Evolutionary conservation across 2,329 filamentous ascomycete genomes (phyloP).

Genomic region (Zasmidium citrigriseum): DNA sequence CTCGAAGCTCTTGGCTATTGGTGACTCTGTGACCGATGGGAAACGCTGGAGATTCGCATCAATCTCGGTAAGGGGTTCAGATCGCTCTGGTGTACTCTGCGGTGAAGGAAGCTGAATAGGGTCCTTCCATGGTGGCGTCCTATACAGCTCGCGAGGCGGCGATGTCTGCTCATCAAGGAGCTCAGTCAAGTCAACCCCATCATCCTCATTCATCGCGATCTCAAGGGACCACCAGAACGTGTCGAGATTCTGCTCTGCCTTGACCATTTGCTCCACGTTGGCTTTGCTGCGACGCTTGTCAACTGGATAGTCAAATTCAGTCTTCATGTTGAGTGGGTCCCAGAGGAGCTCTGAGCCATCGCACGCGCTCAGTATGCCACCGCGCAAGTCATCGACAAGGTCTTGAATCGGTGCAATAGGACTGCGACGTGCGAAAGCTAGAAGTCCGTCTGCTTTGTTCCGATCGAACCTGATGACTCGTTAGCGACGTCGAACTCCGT

Average conservation of each 20-base stretch:
- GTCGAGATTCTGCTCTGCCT: conserved; percentile 53
- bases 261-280: conserved; percentile 47
- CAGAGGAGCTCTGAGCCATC: not conserved
- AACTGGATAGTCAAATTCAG: conserved; percentile 51
- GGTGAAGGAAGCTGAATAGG: conserved; percentile 20
- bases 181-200: conserved; percentile 20
- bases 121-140: conserved; percentile 54
- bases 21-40: conserved; percentile 9
- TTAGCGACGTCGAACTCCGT: no score
- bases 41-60: conserved; percentile 17
- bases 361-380: conserved; percentile 5
- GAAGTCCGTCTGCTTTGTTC: conserved; percentile 13
- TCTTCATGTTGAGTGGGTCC: conserved; percentile 23
- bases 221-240: conserved; percentile 43
- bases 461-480: conserved; percentile 12
- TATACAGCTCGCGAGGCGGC: conserved; percentile 40
- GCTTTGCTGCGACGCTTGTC: conserved; percentile 50
- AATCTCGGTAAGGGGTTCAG: conserved; percentile 15
- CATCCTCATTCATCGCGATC: conserved; percentile 11
- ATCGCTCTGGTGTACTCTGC: not conserved
- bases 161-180: conserved; percentile 31
- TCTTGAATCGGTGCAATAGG: no score
- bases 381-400: conserved; percentile 5
- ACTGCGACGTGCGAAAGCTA: no score
- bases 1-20: conserved; percentile 8